Percentiles rank a stretch among this genome's conserved stretches.
These are phyloP conservation scores for Dendrocalamus latiflorus DNA, from an alignment of 202 grass and related monocot species.

Conservation along the genomic window DNA sequence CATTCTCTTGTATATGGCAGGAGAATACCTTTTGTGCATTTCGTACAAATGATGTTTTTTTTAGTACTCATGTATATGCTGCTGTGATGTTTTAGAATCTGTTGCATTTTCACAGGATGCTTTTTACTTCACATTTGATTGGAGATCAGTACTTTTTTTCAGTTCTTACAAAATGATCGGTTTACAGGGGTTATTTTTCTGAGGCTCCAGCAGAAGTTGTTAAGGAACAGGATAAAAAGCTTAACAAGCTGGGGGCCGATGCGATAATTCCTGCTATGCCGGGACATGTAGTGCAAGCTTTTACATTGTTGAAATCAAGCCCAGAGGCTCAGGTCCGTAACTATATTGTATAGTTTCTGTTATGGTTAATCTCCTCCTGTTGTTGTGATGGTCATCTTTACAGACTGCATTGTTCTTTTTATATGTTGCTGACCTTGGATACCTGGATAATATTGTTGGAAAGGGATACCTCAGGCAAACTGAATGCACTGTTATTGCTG, in stretches of 20 bases:
- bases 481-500: neutral
- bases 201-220: constrained; percentile 24
- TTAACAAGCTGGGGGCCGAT: constrained; percentile 24
- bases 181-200: constrained; percentile 49
- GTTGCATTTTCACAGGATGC: neutral
- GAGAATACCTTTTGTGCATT: neutral
- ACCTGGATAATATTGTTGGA: neutral
- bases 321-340: constrained; percentile 69
- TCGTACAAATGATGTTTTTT: neutral
- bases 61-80: neutral
- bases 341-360: neutral
- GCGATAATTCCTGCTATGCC: constrained; percentile 58
- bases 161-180: neutral
- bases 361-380: neutral
- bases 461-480: neutral
- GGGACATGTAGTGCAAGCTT: constrained; percentile 65
- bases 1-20: neutral
- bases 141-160: neutral
- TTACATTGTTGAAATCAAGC: constrained; percentile 71
- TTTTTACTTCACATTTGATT: neutral
- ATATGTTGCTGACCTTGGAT: neutral
- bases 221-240: constrained; percentile 29
- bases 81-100: neutral
- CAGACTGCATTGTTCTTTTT: neutral
- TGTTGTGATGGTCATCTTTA: neutral